Percentiles rank a stretch among this genome's conserved stretches.
Evolutionary conservation across 768 basidiomycete species (phyloP).

Genomic region (Tylopilus intermedius): DNA sequence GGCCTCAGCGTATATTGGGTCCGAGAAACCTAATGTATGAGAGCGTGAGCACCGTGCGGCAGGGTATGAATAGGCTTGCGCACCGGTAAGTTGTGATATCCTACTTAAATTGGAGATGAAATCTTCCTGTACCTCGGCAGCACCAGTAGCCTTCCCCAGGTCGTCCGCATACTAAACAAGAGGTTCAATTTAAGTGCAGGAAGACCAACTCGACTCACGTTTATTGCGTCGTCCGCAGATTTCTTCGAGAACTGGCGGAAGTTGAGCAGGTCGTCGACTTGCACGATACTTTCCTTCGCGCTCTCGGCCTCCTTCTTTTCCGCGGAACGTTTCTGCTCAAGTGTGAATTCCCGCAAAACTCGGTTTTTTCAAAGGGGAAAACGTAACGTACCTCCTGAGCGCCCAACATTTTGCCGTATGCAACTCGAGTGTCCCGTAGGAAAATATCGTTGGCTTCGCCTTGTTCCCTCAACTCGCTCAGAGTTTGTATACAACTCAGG

Average conservation of each 20-base stretch:
- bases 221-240: conserved; percentile 70
- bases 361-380: background rate
- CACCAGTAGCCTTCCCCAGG: conserved; percentile 82
- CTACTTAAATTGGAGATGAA: conserved; percentile 91
- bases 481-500: conserved; percentile 90
- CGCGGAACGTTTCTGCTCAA: conserved; percentile 70
- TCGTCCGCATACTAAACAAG: conserved; percentile 75
- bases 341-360: background rate
- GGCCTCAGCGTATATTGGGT: conserved; percentile 97
- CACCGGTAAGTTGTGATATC: conserved; percentile 90
- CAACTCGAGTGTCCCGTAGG: conserved; percentile 81
- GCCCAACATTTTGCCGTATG: conserved; percentile 92
- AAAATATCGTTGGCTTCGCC: conserved; percentile 64
- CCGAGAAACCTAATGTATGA: conserved; percentile 73
- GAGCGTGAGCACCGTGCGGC: background rate
- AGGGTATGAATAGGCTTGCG: conserved; percentile 9
- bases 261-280: conserved; percentile 86
- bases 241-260: conserved; percentile 98
- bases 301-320: conserved; percentile 87
- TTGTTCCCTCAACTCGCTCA: conserved; percentile 69
- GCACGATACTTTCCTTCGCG: conserved; percentile 61
- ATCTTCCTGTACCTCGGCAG: conserved; percentile 80
- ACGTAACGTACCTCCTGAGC: conserved; percentile 72
- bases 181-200: background rate
- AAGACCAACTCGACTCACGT: conserved; percentile 39